Evolutionary conservation across 768 basidiomycete species (phyloP), one percentile per base, ranked within the genome.

Genomic region (Tricholoma furcatifolium): DNA sequence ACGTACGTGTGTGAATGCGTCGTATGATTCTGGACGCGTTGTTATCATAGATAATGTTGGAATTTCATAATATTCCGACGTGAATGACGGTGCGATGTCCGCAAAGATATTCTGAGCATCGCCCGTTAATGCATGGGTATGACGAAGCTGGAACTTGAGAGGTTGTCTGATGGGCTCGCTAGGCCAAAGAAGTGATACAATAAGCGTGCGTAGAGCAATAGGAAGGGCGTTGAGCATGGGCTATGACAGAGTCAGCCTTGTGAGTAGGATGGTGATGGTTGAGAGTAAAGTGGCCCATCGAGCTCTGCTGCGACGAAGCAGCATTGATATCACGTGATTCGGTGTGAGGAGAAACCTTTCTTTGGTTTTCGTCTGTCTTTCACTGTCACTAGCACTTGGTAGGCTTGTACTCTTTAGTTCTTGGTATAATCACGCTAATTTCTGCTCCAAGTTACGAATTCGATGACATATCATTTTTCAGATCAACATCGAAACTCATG

Each of bases 91-190:
- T 50, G 65, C 66, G 30, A 82, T 61, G 58, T 91, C 76, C 15
- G 80, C 70, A 63, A 91, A 86, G 48, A 88, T 67, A 39, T 83
- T 73, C 4, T 77, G 75, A 2, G 84, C 82, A 18, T 70, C 64
- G 55, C 81, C 75, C 40, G 78, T 74, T 8, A 81, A 60, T 21
- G 78, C 83, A 58, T 89, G 85, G 38, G 77, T 70, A 64, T 89
- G 87, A 32, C 87, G 83, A 20, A 89, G 74, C 30, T 77, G 78
- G 67, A 90, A 89, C 30, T 71, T 75, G 6, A 87, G 62, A 12
- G 70, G 63, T 41, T 72, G 53, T 11, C 59, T 51, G 59, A 69
- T 64, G n/a, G 59, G 47, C 3, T 55, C 50, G 18, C 60, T 56
- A 32, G 63, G 56, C 75, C 73, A 80, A 9, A 82, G 64, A 3